Evolutionary conservation across 192 early-diverging fungal species (phyloP).

Genomic region (Umbelopsis isabellina): DNA sequence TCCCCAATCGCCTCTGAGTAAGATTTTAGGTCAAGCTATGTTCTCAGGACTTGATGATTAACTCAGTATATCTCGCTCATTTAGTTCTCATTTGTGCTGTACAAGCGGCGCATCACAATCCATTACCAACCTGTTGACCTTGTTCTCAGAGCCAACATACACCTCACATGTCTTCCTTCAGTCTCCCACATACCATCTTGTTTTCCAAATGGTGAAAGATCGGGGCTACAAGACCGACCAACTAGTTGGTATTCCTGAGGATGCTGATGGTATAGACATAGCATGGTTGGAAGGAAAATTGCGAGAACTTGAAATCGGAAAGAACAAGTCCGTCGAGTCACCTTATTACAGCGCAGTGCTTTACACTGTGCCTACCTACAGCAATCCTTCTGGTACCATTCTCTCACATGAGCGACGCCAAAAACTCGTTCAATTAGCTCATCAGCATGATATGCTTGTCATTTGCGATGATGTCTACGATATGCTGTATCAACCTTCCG

Average conservation of each 20-base stretch:
- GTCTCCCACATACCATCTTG: conserved; percentile 36
- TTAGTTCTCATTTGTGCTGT: conserved; percentile 14
- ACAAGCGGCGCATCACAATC: conserved; percentile 36
- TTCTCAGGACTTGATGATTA: not conserved
- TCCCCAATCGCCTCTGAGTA: not conserved
- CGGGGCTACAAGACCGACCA: conserved; percentile 25
- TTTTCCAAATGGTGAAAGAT: conserved; percentile 32
- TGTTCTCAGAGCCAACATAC: conserved; percentile 24
- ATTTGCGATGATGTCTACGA: conserved; percentile 46
- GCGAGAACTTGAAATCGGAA: not conserved
- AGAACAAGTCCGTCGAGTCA: not conserved
- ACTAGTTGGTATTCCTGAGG: conserved; percentile 32
- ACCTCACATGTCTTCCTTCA: conserved; percentile 36
- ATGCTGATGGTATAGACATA: conserved; percentile 26
- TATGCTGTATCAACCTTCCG: conserved; percentile 27
- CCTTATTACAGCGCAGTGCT: conserved; percentile 25
- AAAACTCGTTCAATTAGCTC: conserved; percentile 30
- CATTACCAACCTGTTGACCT: conserved; percentile 23
- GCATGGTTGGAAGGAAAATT: conserved; percentile 13
- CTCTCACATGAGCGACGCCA: conserved; percentile 16
- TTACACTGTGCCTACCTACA: conserved; percentile 40
- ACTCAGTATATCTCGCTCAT: not conserved
- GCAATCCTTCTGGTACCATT: conserved; percentile 35
- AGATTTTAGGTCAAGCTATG: not conserved
- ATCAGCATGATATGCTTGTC: conserved; percentile 30